A percentile compares a stretch with the other conserved stretches of the same genome.
phyloP scores from a whole-genome alignment of 2,329 filamentous ascomycete genomes.

The Nigrospora osmanthi region DNA sequence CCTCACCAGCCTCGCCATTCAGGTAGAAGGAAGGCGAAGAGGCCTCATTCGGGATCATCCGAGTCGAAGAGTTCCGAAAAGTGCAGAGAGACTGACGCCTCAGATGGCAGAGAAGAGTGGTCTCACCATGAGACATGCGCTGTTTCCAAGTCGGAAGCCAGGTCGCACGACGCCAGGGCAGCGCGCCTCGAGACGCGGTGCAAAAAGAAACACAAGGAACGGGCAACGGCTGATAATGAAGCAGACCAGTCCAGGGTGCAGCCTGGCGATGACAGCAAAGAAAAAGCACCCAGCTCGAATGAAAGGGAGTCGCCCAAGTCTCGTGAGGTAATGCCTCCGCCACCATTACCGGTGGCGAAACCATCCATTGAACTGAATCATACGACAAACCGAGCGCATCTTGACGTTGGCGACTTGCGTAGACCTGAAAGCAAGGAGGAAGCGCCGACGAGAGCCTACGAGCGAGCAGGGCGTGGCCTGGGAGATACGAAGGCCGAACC shows the following conservation, averaged over 20 bases:
- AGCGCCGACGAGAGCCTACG: not conserved
- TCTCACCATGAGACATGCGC: too few species aligned
- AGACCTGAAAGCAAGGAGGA: not conserved
- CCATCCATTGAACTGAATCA: not conserved
- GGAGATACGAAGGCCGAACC: not conserved
- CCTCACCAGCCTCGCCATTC: too few species aligned
- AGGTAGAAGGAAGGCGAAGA: too few species aligned
- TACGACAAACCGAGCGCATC: not conserved
- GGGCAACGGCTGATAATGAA: not conserved
- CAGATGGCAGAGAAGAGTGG: too few species aligned
- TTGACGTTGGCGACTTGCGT: too few species aligned
- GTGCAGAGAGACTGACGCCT: too few species aligned
- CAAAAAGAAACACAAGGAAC: not conserved
- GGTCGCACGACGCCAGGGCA: not conserved
- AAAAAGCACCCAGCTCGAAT: not conserved
- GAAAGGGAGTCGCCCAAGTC: conserved; percentile 13
- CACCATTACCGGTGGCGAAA: conserved; percentile 13
- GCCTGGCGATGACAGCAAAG: not conserved
- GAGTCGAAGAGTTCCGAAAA: too few species aligned
- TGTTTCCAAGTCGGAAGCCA: not conserved
- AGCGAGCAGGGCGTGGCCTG: not conserved
- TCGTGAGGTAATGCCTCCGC: conserved; percentile 21
- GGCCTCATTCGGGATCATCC: too few species aligned
- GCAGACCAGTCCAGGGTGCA: not conserved
- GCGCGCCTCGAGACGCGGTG: not conserved